Base-by-base conservation (phyloP, 495 filamentous ascomycete genomes). In the Collariella sp. region DNA sequence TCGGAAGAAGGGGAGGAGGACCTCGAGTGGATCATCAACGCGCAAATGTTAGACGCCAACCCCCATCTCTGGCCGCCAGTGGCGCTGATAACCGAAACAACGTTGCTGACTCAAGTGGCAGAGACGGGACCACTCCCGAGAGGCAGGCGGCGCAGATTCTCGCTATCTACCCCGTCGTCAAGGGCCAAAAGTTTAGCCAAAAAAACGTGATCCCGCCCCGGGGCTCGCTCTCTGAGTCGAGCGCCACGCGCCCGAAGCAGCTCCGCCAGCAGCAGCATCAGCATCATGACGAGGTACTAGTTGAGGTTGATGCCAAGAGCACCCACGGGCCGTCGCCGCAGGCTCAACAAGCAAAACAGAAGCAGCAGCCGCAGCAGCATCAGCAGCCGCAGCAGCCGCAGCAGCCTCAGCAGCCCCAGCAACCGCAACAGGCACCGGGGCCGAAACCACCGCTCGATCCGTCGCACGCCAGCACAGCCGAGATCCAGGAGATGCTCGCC, bases 1-100 rank as follows among this genome's bases (percentile, higher is more conserved):
- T 60, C 76, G 7, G 87, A 88, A 46, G 91, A 94, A 60, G 91
- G 90, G 16, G 89, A 95, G 62, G 81, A 81, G 53, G 85, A 86
- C 53, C 74, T 99, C 20, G 94, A 99, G 68, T 99, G 88, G 88
- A 89, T 97, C 61, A 85, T 99, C 62, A 85, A 89, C 65, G 86
- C 94, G 12, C 74, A 85, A 55, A 82, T 97, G 89, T 96, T 72
- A 71, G 85, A 70, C 23, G 34, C 54, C 50, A 31, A 35, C 39
- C 11, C 42, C 15, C 40, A 13, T 34, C 35, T 41, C 29, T 43
- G 45, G 12, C 13, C 13, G 15, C 44, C 24, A 16, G 26, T 38
- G 16, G 38, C 33, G 38, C 42, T 33, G 44, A 44, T n/a, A n/a
- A n/a, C 35, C 5, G 5, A 18, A 24, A 35, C n/a, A 36, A 12